A percentile compares a stretch with the other conserved stretches of the same genome.
Evolutionary conservation across 805 yeast genomes (phyloP).

Genomic region (Schwanniomyces pseudopolymorphus): DNA sequence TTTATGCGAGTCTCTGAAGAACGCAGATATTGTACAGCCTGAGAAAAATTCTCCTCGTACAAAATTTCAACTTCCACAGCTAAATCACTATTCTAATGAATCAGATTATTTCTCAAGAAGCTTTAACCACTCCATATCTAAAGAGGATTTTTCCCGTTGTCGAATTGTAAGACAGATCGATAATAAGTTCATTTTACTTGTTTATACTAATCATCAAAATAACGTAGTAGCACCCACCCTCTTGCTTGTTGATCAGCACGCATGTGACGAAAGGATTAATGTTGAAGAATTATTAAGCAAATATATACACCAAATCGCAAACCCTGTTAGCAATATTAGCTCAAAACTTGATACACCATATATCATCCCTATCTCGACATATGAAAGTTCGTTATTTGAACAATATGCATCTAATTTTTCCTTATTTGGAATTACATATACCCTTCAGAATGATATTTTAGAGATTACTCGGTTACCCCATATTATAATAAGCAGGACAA

Average conservation of each 20-base stretch:
- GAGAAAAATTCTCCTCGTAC: neutral
- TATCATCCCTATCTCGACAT: constrained; percentile 1
- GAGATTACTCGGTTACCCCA: constrained; percentile 45
- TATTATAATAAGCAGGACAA: constrained; percentile 32
- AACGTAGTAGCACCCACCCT: constrained; percentile 16
- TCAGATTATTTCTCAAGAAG: neutral
- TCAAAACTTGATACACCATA: constrained; percentile 4
- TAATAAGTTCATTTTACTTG: constrained; percentile 58
- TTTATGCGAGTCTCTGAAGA: neutral
- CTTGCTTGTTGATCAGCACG: constrained; percentile 75
- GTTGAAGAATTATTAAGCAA: constrained; percentile 52
- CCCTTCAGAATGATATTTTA: constrained; percentile 8
- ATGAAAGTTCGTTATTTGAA: constrained; percentile 11
- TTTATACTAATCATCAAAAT: constrained; percentile 6
- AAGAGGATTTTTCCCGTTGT: constrained; percentile 15
- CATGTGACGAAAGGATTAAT: constrained; percentile 72
- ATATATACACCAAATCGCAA: constrained; percentile 27
- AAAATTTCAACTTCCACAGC: neutral
- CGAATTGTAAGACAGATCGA: constrained; percentile 59
- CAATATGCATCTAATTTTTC: constrained; percentile 12
- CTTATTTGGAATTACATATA: constrained; percentile 17
- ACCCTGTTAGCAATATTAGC: constrained; percentile 17
- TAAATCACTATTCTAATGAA: neutral
- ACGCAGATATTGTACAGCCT: neutral
- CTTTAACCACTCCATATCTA: constrained; percentile 10